These are phyloP conservation scores for Aspergillus brasiliensis DNA, from an alignment of 2,329 filamentous ascomycete genomes.

Conservation along the genomic window DNA sequence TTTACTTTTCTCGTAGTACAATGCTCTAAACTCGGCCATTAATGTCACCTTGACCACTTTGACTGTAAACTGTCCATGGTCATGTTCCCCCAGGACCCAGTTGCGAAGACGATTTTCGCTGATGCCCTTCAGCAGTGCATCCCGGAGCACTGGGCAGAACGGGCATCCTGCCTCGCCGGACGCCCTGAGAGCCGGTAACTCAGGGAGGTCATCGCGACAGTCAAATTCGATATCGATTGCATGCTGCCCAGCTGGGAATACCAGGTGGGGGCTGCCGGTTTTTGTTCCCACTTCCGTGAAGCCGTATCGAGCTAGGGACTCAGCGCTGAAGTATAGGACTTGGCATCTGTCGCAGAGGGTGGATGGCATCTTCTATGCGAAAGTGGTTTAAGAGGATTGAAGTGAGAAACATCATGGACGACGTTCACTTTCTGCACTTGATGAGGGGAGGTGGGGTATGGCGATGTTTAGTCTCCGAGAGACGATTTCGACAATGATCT, in stretches of 20 bases:
- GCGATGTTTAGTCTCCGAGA: not conserved
- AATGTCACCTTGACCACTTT: not conserved
- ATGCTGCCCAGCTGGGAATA: not conserved
- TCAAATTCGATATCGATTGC: not conserved
- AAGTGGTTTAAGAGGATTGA: not conserved
- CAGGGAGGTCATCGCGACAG: not conserved
- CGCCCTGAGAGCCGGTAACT: not conserved
- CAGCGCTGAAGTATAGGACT: not conserved
- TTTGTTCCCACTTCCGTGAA: not conserved
- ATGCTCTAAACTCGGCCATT: not conserved
- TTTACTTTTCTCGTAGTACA: not conserved
- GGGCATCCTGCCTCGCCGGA: not conserved
- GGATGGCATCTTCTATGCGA: not conserved
- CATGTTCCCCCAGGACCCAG: not conserved
- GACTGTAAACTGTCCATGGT: not conserved
- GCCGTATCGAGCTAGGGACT: not conserved
- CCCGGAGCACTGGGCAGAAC: not conserved
- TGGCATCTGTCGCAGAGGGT: not conserved
- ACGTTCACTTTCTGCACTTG: not conserved
- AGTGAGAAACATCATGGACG: not conserved
- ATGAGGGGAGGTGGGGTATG: not conserved
- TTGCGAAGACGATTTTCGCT: not conserved
- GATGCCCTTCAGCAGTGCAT: not conserved
- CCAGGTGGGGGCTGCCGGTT: not conserved
- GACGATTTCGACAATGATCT: not conserved